A percentile compares a stretch with the other conserved stretches of the same genome.
Conservation (phyloP, 2,329 filamentous ascomycete genomes). For the Endocalyx cinctus region DNA sequence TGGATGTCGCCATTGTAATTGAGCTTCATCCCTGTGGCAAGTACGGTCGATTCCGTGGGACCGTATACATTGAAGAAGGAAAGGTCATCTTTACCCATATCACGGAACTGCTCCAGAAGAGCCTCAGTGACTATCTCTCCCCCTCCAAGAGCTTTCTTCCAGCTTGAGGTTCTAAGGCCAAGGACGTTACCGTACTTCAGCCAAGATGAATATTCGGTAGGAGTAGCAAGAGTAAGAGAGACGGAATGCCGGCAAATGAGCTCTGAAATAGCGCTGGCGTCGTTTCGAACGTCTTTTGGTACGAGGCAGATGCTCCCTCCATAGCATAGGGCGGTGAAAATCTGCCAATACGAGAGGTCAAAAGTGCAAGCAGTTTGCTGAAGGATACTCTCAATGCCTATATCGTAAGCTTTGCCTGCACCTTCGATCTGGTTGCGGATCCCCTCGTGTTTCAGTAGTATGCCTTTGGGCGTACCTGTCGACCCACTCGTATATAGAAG, state of each 20-base stretch:
- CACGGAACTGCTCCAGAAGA: conserved; percentile 6
- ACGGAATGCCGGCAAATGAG: conserved; percentile 28
- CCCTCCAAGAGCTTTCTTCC: conserved; percentile 28
- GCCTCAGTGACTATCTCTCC: conserved; percentile 23
- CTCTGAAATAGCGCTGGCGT: conserved; percentile 26
- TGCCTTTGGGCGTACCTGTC: conserved; percentile 30
- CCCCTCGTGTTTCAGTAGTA: conserved; percentile 20
- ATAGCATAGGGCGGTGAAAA: conserved; percentile 28
- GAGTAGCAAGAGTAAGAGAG: conserved; percentile 31
- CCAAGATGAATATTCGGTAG: conserved; percentile 31
- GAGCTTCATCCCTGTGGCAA: too few species aligned
- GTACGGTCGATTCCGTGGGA: conserved; percentile 11
- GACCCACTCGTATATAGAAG: conserved; percentile 21
- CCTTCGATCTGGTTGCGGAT: conserved; percentile 25
- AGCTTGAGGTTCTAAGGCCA: conserved; percentile 12
- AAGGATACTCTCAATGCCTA: conserved; percentile 24
- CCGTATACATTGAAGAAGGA: conserved; percentile 13
- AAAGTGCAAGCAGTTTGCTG: conserved; percentile 37
- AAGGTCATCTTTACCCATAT: conserved; percentile 11
- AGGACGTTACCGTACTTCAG: conserved; percentile 12
- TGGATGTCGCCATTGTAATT: too few species aligned
- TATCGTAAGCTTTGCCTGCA: conserved; percentile 7
- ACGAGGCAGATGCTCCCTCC: conserved; percentile 35
- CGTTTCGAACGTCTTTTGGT: conserved; percentile 22
- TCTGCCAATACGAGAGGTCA: conserved; percentile 34